Evolutionary conservation across 768 basidiomycete species (phyloP).

Genomic region (Mycena galericulata): DNA sequence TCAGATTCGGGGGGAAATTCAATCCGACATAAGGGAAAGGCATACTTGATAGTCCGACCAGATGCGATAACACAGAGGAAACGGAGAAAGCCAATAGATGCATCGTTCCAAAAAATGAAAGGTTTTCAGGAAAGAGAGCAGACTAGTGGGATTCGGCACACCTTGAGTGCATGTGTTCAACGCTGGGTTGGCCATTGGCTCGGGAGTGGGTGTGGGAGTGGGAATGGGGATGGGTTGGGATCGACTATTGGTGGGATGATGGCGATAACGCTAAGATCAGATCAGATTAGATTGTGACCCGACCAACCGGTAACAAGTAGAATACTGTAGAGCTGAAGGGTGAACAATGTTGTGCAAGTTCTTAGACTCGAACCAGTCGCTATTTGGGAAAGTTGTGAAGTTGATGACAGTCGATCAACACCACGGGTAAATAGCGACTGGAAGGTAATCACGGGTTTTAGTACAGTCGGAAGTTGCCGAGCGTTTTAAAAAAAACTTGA

Average conservation of each 20-base stretch:
- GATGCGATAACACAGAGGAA: no score
- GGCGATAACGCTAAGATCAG: neutral
- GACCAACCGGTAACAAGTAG: constrained; percentile 3
- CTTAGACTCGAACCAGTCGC: no score
- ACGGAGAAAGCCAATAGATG: no score
- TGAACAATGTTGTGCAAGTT: neutral
- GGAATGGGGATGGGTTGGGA: neutral
- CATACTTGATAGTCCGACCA: no score
- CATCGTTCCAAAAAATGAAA: no score
- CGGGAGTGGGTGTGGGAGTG: neutral
- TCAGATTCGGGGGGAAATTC: no score
- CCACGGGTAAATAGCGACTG: neutral
- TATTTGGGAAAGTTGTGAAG: no score
- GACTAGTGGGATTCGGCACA: no score
- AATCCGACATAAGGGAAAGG: no score
- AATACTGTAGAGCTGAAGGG: neutral
- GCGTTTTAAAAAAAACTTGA: neutral
- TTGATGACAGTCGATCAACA: no score
- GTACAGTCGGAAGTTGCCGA: constrained; percentile 2
- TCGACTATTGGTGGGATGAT: neutral
- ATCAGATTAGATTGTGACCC: neutral
- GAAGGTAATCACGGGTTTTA: neutral
- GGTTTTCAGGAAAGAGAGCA: no score
- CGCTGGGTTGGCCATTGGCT: neutral
- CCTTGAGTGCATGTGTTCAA: neutral